Evolutionary conservation across 495 filamentous ascomycete genomes (phyloP), one percentile per base, ranked within the genome.

Genomic region (Jackrogersella minutella): DNA sequence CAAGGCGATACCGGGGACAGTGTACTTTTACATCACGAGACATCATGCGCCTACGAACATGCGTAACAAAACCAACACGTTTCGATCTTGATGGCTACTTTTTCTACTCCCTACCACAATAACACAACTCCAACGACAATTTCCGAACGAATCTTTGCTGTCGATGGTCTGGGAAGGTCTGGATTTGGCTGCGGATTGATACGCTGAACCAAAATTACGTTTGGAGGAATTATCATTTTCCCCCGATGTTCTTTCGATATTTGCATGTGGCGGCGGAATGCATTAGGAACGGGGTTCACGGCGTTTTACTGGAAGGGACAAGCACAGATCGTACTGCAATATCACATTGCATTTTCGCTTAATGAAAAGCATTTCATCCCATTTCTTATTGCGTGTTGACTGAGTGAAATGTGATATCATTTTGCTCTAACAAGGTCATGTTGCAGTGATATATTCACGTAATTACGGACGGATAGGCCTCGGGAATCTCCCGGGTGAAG

Each of bases 221-320:
- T 5, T 13, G 17, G 8, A 36, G 47, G 3, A 14, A 7, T 30
- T 17, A 24, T 44, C 10, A 24, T 17, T 34, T 24, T 36, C n/a
- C n/a, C n/a, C n/a, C n/a, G n/a, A n/a, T n/a, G n/a, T n/a, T n/a
- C n/a, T n/a, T n/a, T n/a, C n/a, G 36, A 36, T 36, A 22, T 22
- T 56, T 39, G 55, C 65, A 69, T 64, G 6, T 26, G 54, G 22
- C 16, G 39, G 41, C 31, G 49, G 46, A 36, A 54, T n/a, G 39
- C 58, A 44, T 59, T 14, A 43, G 14, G 21, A 33, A 26, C 16
- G 41, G 9, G 28, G 51, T 56, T 56, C 26, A 44, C 6, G 66
- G 59, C 59, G 59, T 68, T 68, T 54, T 52, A 44, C 4, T 53
- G 54, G 41, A 36, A 44, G 26, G 43, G 54, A 40, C 36, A 59